Evolutionary conservation across 163 green algal genomes (phyloP), one percentile per base, ranked within the genome.

Genomic region (Coccomyxa subellipsoidea): DNA sequence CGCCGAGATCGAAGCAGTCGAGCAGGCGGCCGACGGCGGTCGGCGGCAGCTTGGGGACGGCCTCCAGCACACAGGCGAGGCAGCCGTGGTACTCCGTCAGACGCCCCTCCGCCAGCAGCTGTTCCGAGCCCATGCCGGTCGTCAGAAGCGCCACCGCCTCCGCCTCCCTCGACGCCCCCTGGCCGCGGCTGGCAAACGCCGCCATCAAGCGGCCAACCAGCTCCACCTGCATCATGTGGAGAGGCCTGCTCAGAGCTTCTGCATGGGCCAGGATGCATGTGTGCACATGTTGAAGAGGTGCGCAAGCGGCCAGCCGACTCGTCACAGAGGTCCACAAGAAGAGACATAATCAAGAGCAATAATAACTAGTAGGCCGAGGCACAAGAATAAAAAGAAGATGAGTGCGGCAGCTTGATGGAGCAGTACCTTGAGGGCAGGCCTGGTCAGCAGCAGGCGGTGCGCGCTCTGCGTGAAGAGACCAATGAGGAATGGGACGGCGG

Each of bases 91-190:
- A 89, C 66, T 85, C 81, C 15, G 34, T 21, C 78, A 89, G 78
- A 40, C 39, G 66, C 38, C 78, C 82, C 15, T 34, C 70, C 70
- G 81, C 29, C 36, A 90, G 82, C 75, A 86, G 59, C 4, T 38
- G 80, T 0, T 84, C 69, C 0, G 85, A 84, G 47, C 82, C 79
- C 69, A 90, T 81, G 39, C 77, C 81, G 31, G 72, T 47, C 23
- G 71, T 80, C 59, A 89, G 81, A 39, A 90, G 76, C 8, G 69
- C 80, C 47, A 84, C 75, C 0, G 71, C 86, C 38, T 90, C 86
- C 15, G 69, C 38, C 78, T 81, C 37, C 18, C 83, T 71, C 35
- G 81, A 21, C 32, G 82, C 38, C 34, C 40, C 32, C 53, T 80
- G 78, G 38, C 73, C 54, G 29, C 47, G 32, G 21, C 27, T 29